A percentile compares a stretch with the other conserved stretches of the same genome.
These are phyloP conservation scores for Cercis canadensis DNA, from an alignment of 306 rosid species.

Conservation along the genomic window DNA sequence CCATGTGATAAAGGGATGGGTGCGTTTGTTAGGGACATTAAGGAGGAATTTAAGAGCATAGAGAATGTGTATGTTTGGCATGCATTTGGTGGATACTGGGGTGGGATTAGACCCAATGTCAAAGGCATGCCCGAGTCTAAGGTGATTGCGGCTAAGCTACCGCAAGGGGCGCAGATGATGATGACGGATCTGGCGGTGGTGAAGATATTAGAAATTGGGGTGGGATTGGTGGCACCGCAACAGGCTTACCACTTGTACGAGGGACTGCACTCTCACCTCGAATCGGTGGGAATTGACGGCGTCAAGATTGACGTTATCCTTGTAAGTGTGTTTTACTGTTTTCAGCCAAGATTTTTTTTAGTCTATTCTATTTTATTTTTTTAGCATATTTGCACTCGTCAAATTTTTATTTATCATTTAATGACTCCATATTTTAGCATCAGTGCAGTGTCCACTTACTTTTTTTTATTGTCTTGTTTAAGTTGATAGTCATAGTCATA, in stretches of 20 bases:
- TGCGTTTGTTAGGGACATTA: conserved; percentile 65
- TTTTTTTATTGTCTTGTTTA: too few species aligned
- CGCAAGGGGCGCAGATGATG: conserved; percentile 49
- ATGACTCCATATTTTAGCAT: too few species aligned
- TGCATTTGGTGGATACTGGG: conserved; percentile 81
- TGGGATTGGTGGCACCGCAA: conserved; percentile 67
- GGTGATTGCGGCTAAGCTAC: conserved; percentile 46
- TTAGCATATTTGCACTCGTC: too few species aligned
- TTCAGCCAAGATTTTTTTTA: too few species aligned
- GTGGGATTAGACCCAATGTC: conserved; percentile 61
- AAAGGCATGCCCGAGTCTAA: conserved; percentile 51
- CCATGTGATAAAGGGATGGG: conserved; percentile 47
- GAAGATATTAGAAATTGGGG: conserved; percentile 54
- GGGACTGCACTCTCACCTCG: conserved; percentile 63
- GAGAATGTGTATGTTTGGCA: conserved; percentile 81
- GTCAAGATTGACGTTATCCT: conserved; percentile 81
- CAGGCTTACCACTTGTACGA: conserved; percentile 54
- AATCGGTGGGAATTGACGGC: conserved; percentile 65
- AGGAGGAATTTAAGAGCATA: conserved; percentile 58
- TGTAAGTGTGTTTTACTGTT: conserved; percentile 38
- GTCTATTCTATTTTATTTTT: too few species aligned
- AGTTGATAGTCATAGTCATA: too few species aligned
- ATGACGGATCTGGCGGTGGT: conserved; percentile 74
- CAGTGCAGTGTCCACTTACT: too few species aligned
- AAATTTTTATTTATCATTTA: too few species aligned